These are phyloP conservation scores for Macaranga tanarius DNA, from an alignment of 441 rosid species.

Conservation along the genomic window DNA sequence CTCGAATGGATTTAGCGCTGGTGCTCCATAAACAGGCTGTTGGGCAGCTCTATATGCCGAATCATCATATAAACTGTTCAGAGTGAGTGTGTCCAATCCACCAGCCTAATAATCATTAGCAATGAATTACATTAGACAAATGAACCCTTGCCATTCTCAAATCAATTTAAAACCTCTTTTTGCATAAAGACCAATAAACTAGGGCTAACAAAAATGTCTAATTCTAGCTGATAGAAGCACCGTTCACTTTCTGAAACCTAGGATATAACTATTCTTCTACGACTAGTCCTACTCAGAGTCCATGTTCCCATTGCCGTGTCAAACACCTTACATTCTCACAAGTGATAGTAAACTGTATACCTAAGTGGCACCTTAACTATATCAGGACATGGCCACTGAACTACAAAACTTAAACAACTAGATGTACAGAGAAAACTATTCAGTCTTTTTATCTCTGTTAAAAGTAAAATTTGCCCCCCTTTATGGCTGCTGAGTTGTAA, in stretches of 20 bases:
- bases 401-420: neutral
- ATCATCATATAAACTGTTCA: slow-evolving; percentile 79
- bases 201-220: neutral
- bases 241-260: neutral
- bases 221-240: neutral
- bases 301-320: neutral
- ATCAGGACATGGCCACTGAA: neutral
- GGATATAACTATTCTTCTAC: neutral
- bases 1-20: slow-evolving; percentile 88
- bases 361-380: slow-evolving; percentile 1
- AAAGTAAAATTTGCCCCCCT: neutral
- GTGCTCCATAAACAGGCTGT: slow-evolving; percentile 71
- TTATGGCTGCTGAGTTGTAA: neutral
- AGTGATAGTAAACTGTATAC: neutral
- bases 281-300: neutral
- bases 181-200: neutral
- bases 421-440: neutral
- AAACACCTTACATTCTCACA: neutral
- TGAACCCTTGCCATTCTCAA: neutral
- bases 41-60: slow-evolving; percentile 79
- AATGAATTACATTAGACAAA: slow-evolving; percentile 1
- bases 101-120: slow-evolving; percentile 56
- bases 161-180: neutral
- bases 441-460: neutral
- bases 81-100: slow-evolving; percentile 86